A percentile compares a stretch with the other conserved stretches of the same genome.
Evolutionary conservation across 257 asterid genomes (phyloP).

Genomic region (Solanum rostratum): DNA sequence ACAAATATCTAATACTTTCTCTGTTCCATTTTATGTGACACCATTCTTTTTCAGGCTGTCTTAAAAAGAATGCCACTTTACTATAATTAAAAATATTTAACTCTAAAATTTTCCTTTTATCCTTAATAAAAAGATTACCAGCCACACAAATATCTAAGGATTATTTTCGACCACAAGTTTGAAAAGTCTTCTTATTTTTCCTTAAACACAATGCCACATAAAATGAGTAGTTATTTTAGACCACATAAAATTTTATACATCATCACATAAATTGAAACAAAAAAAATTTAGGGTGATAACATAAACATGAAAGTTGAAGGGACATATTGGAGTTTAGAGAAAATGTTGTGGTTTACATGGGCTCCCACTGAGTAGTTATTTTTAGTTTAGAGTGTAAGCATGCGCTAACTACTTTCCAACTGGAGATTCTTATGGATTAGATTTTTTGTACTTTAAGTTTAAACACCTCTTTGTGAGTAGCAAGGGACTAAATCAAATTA

Average conservation of each 20-base stretch:
- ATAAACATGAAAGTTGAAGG: not conserved
- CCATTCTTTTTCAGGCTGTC: not conserved
- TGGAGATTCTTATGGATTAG: constrained; percentile 1
- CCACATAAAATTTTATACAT: not conserved
- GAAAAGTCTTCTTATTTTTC: not conserved
- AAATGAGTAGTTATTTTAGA: too few species aligned
- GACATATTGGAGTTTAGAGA: constrained; percentile 3
- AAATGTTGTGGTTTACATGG: not conserved
- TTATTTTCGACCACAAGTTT: not conserved
- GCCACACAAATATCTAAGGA: not conserved
- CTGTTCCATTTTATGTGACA: not conserved
- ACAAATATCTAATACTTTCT: too few species aligned
- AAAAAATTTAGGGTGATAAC: not conserved
- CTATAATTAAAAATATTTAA: not conserved
- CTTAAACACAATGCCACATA: not conserved
- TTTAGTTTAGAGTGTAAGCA: constrained; percentile 3
- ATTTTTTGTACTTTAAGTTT: constrained; percentile 3
- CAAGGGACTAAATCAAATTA: not conserved
- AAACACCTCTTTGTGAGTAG: not conserved
- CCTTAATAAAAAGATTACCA: not conserved
- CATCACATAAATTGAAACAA: too few species aligned
- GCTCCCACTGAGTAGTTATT: not conserved
- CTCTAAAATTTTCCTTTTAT: not conserved
- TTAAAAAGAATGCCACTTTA: too few species aligned
- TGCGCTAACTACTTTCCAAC: constrained; percentile 14